These are phyloP conservation scores for Calonectria naviculata DNA, from an alignment of 2,329 filamentous ascomycete species.

Conservation along the genomic window DNA sequence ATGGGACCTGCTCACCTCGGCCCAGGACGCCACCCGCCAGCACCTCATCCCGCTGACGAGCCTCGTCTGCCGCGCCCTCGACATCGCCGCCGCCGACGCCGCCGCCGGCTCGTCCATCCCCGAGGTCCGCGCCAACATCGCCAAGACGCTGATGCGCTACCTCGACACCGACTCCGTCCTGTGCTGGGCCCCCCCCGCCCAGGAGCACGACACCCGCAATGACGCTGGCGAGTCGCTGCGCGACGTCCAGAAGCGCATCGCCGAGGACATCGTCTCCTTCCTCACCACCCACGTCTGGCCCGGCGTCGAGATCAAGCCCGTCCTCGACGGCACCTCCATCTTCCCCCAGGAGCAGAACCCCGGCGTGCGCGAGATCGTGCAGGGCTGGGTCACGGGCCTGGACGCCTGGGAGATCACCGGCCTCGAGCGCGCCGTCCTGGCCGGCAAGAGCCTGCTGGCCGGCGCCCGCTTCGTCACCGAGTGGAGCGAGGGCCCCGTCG, in stretches of 20 bases:
- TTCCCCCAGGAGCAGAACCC: conserved; percentile 79
- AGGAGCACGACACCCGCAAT: conserved; percentile 58
- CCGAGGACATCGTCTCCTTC: conserved; percentile 77
- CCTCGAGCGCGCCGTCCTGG: conserved; percentile 84
- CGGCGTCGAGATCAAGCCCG: conserved; percentile 79
- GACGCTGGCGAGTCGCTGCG: conserved; percentile 71
- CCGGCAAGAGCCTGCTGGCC: conserved; percentile 86
- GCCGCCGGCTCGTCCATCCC: conserved; percentile 41
- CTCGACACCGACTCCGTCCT: conserved; percentile 92
- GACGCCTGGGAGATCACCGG: conserved; percentile 86
- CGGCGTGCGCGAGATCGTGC: conserved; percentile 80
- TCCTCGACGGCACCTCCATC: conserved; percentile 84
- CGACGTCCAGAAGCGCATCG: conserved; percentile 76
- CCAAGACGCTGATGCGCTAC: conserved; percentile 81
- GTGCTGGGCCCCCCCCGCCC: conserved; percentile 79
- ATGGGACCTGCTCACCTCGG: conserved; percentile 88
- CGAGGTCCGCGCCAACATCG: conserved; percentile 73
- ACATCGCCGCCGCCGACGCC: conserved; percentile 78
- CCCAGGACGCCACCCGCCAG: conserved; percentile 84
- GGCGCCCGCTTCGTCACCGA: conserved; percentile 83
- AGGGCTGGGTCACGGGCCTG: conserved; percentile 80
- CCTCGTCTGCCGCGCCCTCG: conserved; percentile 83
- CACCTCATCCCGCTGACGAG: conserved; percentile 94
- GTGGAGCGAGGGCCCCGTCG: conserved; percentile 82
- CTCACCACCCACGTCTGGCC: conserved; percentile 84